These are phyloP conservation scores for Houttuynia cordata DNA, from an alignment of 164 flowering plant species.

Conservation along the genomic window DNA sequence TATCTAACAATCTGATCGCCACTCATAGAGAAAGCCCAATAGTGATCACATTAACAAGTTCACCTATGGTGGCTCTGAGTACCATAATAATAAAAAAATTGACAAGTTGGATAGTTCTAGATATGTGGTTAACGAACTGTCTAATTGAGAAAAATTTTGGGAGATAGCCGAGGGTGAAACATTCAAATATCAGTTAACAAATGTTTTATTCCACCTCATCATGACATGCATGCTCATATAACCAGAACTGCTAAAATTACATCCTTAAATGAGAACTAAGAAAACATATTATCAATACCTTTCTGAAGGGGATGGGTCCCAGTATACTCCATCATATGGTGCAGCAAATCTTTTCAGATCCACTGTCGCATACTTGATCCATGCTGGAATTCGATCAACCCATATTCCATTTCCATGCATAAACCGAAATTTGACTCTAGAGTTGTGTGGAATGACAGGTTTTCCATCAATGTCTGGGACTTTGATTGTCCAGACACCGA, in stretches of 20 bases:
- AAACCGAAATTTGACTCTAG: slow-evolving; percentile 80
- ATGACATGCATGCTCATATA: neutral
- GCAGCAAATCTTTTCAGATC: slow-evolving; percentile 78
- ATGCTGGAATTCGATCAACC: slow-evolving; percentile 95
- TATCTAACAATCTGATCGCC: too few relatives aligned
- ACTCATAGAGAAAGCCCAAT: too few relatives aligned
- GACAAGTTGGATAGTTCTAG: too few relatives aligned
- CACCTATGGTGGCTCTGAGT: too few relatives aligned
- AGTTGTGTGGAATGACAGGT: slow-evolving; percentile 74
- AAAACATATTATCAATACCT: slow-evolving; percentile 33
- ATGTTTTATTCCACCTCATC: neutral
- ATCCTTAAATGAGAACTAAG: neutral
- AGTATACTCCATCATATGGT: slow-evolving; percentile 89
- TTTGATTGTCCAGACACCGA: slow-evolving; percentile 85
- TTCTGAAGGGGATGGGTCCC: slow-evolving; percentile 88
- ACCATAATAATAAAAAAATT: too few relatives aligned
- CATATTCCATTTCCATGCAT: slow-evolving; percentile 74
- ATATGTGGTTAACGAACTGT: too few relatives aligned
- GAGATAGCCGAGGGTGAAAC: neutral
- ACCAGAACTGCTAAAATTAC: neutral
- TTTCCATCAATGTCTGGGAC: slow-evolving; percentile 60
- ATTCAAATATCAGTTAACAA: neutral
- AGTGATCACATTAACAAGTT: too few relatives aligned
- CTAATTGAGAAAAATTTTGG: neutral
- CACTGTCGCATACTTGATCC: slow-evolving; percentile 85